A percentile compares a stretch with the other conserved stretches of the same genome.
Evolutionary conservation across 2,329 filamentous ascomycete genomes (phyloP).

Genomic region (Alternaria solani): DNA sequence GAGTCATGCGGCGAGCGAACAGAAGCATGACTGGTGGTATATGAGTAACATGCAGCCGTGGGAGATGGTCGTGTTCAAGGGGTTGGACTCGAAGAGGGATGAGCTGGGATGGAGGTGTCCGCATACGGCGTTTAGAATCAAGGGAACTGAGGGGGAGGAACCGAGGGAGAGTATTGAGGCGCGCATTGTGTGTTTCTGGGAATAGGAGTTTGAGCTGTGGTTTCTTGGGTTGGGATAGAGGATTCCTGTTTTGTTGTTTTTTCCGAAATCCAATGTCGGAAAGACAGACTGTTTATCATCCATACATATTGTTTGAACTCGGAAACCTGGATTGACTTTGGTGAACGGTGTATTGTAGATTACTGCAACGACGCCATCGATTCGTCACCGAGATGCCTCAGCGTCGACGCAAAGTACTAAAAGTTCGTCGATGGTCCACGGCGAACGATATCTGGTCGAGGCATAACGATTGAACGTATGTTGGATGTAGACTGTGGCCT

Average conservation of each 20-base stretch:
- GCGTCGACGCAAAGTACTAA: neutral
- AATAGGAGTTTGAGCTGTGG: neutral
- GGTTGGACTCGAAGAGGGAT: slow-evolving; percentile 31
- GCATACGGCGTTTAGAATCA: slow-evolving; percentile 36
- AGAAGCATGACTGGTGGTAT: slow-evolving; percentile 39
- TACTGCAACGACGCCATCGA: neutral
- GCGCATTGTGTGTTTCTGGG: slow-evolving; percentile 32
- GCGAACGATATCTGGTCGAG: neutral
- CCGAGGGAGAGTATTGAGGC: slow-evolving; percentile 40
- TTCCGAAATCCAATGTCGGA: neutral
- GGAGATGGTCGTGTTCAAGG: slow-evolving; percentile 39
- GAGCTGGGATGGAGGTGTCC: slow-evolving; percentile 33
- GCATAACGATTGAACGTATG: neutral
- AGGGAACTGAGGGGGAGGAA: slow-evolving; percentile 18
- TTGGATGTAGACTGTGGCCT: neutral
- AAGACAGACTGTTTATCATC: neutral
- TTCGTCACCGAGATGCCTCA: neutral
- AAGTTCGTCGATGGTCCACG: neutral
- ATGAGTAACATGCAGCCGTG: slow-evolving; percentile 32
- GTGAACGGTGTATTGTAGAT: neutral
- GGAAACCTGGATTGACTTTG: neutral
- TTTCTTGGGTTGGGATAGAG: neutral
- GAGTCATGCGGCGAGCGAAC: slow-evolving; percentile 17
- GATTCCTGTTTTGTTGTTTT: neutral
- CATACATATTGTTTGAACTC: neutral